phyloP scores from a whole-genome alignment of 495 filamentous ascomycete genomes.

The Podospora fimiseda region DNA sequence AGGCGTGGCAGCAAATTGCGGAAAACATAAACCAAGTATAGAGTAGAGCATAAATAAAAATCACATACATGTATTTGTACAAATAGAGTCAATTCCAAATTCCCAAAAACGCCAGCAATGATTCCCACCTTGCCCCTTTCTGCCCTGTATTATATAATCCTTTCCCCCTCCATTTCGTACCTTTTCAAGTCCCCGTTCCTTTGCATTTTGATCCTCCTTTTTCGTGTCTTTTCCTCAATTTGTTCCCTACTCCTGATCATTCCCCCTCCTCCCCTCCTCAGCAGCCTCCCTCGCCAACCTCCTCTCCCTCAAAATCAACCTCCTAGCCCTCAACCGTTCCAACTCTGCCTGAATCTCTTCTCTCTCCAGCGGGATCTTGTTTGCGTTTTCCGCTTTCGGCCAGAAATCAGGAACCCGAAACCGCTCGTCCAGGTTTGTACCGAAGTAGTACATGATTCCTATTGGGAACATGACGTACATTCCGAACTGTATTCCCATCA shows the following conservation, averaged over 20 bases:
- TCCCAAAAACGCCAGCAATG: no score
- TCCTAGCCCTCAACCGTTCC: conserved; percentile 57
- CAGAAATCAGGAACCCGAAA: conserved; percentile 90
- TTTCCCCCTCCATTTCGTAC: not conserved
- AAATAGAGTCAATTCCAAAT: no score
- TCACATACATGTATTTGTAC: no score
- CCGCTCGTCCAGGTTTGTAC: conserved; percentile 89
- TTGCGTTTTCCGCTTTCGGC: conserved; percentile 77
- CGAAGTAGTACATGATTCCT: conserved; percentile 99
- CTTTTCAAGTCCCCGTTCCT: no score
- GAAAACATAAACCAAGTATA: conserved; percentile 34
- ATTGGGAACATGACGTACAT: conserved; percentile 99
- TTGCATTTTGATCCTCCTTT: no score
- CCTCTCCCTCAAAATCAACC: conserved; percentile 54
- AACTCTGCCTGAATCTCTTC: conserved; percentile 82
- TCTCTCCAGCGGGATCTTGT: conserved; percentile 80
- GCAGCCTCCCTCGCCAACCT: conserved; percentile 49
- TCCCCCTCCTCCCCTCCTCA: conserved; percentile 22
- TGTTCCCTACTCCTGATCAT: conserved; percentile 7
- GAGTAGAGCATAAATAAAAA: not conserved
- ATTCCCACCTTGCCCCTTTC: no score
- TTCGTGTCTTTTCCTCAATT: no score
- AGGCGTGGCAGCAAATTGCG: conserved; percentile 44
- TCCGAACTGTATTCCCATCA: conserved; percentile 60
- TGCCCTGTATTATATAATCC: no score